Evolutionary conservation across 1,284 basidiomycete species (phyloP), one percentile per base, ranked within the genome.

Genomic region (Inonotus hispidus): DNA sequence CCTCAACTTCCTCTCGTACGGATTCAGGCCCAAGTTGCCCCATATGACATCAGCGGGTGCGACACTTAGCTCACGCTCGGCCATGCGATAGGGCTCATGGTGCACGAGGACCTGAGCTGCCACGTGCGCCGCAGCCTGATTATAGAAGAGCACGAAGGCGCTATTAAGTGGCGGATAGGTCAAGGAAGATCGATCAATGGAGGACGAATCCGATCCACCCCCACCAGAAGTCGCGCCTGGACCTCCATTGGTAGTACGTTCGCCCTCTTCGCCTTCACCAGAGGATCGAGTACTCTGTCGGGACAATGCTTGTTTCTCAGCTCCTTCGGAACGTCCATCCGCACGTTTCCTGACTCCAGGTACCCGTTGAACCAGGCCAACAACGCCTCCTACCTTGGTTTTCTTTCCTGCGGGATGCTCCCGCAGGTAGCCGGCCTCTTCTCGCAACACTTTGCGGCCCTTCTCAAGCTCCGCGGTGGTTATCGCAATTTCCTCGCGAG

Each of bases 101-200:
- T 94, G 90, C 2, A 83, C 76, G 29, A 94, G 74, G 3, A 80
- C 78, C 71, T 91, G 84, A n/a, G 81, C 81, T 1, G 91, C 92
- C 71, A 95, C 79, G 72, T 96, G 93, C 16, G 93, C 93, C 0
- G 92, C 92, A 65, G 96, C 90, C 76, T 98, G 96, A 67, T 85
- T 82, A 73, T 95, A 87, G 82, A 98, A 99, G 35, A 93, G 88
- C 63, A 99, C 82, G 73, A 99, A 99, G 2, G 92, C 93, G 29
- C 90, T 91, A 70, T 85, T 93, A 64, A 90, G 71, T 1, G 90
- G 87, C 2, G 85, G 86, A 65, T 90, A 91, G 32, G 79, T 39
- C n/a, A 41, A 14, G n/a, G 39, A 13, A 35, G 45, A 32, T 14
- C 50, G 50, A 16, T 52, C 50, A 19, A 37, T 14, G 11, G 32